A percentile compares a stretch with the other conserved stretches of the same genome.
phyloP scores from a whole-genome alignment of 1,139 yeast species.

The Geotrichum macrosporum region DNA sequence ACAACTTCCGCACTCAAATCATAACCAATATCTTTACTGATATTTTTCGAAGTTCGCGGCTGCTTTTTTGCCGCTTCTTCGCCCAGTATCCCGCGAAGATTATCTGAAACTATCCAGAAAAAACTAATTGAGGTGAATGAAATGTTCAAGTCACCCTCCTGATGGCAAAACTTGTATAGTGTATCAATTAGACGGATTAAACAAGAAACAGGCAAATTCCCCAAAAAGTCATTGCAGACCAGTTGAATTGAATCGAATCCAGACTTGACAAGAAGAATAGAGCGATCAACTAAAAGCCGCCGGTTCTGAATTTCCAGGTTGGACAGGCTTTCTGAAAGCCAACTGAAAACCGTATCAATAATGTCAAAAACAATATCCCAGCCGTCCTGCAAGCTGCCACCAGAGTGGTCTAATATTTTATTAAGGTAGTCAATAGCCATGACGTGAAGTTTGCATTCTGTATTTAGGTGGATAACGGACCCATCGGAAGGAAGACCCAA shows the following conservation, averaged over 20 bases:
- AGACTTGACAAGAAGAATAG: constrained; percentile 46
- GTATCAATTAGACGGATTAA: constrained; percentile 65
- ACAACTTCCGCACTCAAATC: constrained; percentile 17
- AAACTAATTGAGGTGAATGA: constrained; percentile 88
- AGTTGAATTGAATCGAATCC: constrained; percentile 78
- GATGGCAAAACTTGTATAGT: constrained; percentile 65
- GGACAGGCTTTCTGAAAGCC: constrained; percentile 31
- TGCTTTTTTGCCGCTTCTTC: too few relatives aligned
- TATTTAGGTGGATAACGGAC: constrained; percentile 24
- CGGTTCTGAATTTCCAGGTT: constrained; percentile 36
- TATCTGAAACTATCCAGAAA: constrained; percentile 87
- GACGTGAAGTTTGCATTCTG: constrained; percentile 54
- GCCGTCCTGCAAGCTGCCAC: constrained; percentile 54
- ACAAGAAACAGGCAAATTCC: constrained; percentile 56
- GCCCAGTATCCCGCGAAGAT: constrained; percentile 42
- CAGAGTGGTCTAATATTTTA: constrained; percentile 68
- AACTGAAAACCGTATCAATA: constrained; percentile 60
- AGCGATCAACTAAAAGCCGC: constrained; percentile 36
- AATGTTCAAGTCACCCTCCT: constrained; percentile 68
- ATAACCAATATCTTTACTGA: background rate
- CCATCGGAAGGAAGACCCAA: constrained; percentile 27
- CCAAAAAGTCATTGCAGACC: constrained; percentile 77
- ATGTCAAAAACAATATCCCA: constrained; percentile 73
- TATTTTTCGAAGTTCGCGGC: too few relatives aligned
- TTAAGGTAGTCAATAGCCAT: constrained; percentile 59